These are phyloP conservation scores for Digitaria exilis DNA, from an alignment of 202 grass and related monocot genomes.

Conservation along the genomic window DNA sequence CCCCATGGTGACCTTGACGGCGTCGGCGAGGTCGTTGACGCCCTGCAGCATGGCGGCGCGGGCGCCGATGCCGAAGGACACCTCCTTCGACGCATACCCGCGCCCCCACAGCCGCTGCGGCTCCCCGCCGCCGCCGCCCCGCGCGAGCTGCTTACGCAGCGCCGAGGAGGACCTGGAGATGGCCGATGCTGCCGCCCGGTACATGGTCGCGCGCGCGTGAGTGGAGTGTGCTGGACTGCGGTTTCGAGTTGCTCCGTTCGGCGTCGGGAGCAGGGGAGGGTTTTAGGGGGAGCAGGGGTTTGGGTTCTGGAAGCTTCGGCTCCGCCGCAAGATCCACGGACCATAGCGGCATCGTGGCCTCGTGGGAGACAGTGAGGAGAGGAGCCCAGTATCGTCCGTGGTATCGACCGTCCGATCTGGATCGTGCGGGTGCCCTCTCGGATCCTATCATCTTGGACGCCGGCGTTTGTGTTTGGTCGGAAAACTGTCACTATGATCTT, in stretches of 20 bases:
- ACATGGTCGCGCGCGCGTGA: conserved; percentile 28
- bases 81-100: conserved; percentile 81
- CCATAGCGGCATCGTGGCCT: not conserved
- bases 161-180: conserved; percentile 57
- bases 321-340: not conserved
- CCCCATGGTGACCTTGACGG: conserved; percentile 98
- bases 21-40: conserved; percentile 88
- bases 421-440: not conserved
- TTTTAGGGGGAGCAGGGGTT: conserved; percentile 14
- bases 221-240: not conserved
- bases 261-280: not conserved
- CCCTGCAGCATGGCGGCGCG: conserved; percentile 90
- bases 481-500: no score
- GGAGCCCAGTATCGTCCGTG: not conserved
- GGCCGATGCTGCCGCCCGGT: conserved; percentile 47
- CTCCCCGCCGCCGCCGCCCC: conserved; percentile 44
- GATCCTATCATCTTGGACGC: no score
- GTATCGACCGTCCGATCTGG: not conserved
- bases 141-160: conserved; percentile 47
- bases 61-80: conserved; percentile 70
- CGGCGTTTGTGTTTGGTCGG: no score
- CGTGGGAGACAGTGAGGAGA: not conserved
- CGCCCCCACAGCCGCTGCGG: conserved; percentile 49
- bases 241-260: not conserved
- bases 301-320: conserved; percentile 21